These are phyloP conservation scores for Paralagenidium karlingii DNA, from an alignment of 352 stramenopile species.

Conservation along the genomic window DNA sequence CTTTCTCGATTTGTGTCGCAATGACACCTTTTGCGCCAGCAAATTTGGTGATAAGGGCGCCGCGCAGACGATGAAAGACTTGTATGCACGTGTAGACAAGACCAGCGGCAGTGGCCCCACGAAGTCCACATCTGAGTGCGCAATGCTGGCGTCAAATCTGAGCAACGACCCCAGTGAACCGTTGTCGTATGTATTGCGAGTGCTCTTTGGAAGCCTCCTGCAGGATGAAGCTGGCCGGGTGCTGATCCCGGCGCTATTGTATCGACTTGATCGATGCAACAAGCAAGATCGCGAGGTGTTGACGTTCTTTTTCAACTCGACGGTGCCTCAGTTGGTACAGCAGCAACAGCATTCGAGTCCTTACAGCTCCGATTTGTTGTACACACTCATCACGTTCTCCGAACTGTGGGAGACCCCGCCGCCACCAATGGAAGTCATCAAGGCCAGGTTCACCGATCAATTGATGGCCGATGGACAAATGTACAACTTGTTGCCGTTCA, in stretches of 20 bases:
- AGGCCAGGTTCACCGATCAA: conserved; percentile 25
- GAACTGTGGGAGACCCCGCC: conserved; percentile 59
- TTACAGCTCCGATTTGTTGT: conserved; percentile 27
- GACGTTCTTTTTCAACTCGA: conserved; percentile 12
- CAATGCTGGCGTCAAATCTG: too few species aligned
- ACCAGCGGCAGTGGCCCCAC: too few species aligned
- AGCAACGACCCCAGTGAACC: conserved; percentile 8
- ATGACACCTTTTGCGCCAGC: conserved; percentile 7
- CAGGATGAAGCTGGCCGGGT: conserved; percentile 25
- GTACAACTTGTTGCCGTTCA: too few species aligned
- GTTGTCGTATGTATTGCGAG: conserved; percentile 24
- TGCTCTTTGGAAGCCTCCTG: conserved; percentile 35
- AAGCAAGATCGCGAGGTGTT: conserved; percentile 29
- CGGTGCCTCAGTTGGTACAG: background rate
- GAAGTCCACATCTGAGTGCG: conserved; percentile 14
- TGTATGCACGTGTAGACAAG: conserved; percentile 13
- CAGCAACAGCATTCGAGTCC: too few species aligned
- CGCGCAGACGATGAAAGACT: conserved; percentile 3
- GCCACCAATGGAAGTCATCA: conserved; percentile 23
- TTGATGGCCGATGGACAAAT: conserved; percentile 26
- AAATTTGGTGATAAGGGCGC: conserved; percentile 8
- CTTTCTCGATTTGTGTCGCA: conserved; percentile 1
- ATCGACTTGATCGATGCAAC: conserved; percentile 38
- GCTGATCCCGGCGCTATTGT: conserved; percentile 50
- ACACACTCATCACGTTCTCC: conserved; percentile 52